Conservation (phyloP, 805 yeast species). For the Candida xyloterini region DNA sequence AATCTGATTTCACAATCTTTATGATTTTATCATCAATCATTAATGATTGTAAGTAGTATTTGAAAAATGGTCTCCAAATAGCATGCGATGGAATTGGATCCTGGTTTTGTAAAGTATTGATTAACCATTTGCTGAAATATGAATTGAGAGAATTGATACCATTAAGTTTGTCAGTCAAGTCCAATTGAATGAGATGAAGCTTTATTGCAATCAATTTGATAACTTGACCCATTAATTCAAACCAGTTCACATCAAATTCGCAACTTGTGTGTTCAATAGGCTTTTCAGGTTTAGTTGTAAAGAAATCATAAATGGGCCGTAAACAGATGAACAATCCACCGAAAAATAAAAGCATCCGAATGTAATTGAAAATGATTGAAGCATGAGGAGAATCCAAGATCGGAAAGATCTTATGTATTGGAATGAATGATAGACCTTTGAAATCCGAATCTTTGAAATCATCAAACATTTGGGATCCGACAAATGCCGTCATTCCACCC, state of each 20-base stretch:
- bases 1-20: constrained; percentile 12
- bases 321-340: constrained; percentile 22
- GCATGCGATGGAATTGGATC: not conserved
- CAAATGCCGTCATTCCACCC: constrained; percentile 35
- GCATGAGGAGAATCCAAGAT: constrained; percentile 19
- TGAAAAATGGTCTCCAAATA: constrained; percentile 16
- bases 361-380: constrained; percentile 8
- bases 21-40: constrained; percentile 14
- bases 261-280: not conserved
- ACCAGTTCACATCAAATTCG: constrained; percentile 1
- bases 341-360: constrained; percentile 19
- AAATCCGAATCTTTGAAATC: constrained; percentile 15
- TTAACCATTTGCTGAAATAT: constrained; percentile 15
- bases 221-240: constrained; percentile 7
- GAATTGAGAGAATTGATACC: constrained; percentile 14
- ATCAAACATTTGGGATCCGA: constrained; percentile 31
- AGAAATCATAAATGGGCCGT: constrained; percentile 9
- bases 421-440: constrained; percentile 28
- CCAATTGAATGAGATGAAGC: constrained; percentile 11
- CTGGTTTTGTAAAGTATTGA: constrained; percentile 12
- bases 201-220: constrained; percentile 11
- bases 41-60: constrained; percentile 16
- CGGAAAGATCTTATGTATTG: constrained; percentile 26
- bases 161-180: constrained; percentile 13
- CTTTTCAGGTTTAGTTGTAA: constrained; percentile 1